A percentile compares a stretch with the other conserved stretches of the same genome.
These are phyloP conservation scores for Hypomyces perniciosus DNA, from an alignment of 2,329 filamentous ascomycete genomes.

Conservation along the genomic window DNA sequence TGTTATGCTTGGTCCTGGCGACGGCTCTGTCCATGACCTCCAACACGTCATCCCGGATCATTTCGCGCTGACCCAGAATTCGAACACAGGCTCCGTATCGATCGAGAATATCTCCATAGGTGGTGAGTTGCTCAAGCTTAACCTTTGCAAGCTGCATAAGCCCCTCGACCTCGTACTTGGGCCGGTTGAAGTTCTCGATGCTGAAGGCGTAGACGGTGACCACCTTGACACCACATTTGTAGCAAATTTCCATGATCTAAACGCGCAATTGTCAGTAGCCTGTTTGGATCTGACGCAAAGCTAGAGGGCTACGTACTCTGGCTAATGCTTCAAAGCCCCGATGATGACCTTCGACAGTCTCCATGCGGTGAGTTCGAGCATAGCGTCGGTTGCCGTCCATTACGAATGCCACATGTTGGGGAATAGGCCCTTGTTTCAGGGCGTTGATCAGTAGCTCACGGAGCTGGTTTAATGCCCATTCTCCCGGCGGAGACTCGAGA, in stretches of 20 bases:
- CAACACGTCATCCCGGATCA: conserved; percentile 82
- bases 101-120: conserved; percentile 89
- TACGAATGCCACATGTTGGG: conserved; percentile 95
- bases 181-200: conserved; percentile 98
- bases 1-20: conserved; percentile 81
- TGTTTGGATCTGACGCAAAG: neutral
- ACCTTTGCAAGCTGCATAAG: conserved; percentile 97
- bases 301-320: conserved; percentile 51
- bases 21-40: conserved; percentile 83
- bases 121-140: conserved; percentile 83
- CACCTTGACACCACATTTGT: conserved; percentile 92
- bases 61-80: conserved; percentile 74
- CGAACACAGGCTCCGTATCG: conserved; percentile 85
- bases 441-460: conserved; percentile 84
- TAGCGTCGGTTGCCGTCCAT: conserved; percentile 98
- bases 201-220: conserved; percentile 98
- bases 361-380: conserved; percentile 82
- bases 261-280: conserved; percentile 8
- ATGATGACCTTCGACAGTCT: conserved; percentile 94
- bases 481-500: conserved; percentile 79
- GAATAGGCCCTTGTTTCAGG: conserved; percentile 83
- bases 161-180: conserved; percentile 92
- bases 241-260: conserved; percentile 92
- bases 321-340: conserved; percentile 92
- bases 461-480: conserved; percentile 76